Evolutionary conservation across 805 yeast genomes (phyloP), one percentile per base, ranked within the genome.

Genomic region (Torulaspora franciscae): DNA sequence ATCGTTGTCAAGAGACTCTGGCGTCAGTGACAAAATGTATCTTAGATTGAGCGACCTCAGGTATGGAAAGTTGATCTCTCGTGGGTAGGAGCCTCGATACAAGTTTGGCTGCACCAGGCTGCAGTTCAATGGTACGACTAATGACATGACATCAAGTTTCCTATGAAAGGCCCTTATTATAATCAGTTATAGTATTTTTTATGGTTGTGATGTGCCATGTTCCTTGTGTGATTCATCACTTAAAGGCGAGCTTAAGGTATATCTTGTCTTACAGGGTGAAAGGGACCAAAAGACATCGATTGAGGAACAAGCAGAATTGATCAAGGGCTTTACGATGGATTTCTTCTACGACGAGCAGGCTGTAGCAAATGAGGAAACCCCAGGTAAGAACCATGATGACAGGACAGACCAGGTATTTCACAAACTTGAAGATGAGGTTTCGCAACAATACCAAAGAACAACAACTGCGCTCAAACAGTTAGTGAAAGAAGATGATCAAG

Each of bases 71-170:
- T 88, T 90, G 45, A 81, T 74, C 37, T 80, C 79, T 42, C 93
- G 74, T 1, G 98, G 98, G 55, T 85, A 86, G 1, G 95, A 83
- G 0, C 98, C 98, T 37, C 98, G 68, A 57, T 81, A 85, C 3
- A 91, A 67, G 39, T 75, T 71, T 1, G 84, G 79, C 55, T 83
- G 86, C 2, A 90, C 78, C 11, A 79, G 71, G 40, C 81, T 79
- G 64, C 84, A 93, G 47, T 88, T 73, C 48, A 90, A 70, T 2
- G 99, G 98, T 0, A 96, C 87, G 0, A 81, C 81, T 40, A 58
- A 33, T 4, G 63, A 51, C 46, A 42, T 48, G 1, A 4, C 22
- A 19, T 19, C 22, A 19, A 19, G 5, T 19, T 19, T 19, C 5
- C 5, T 19, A 19, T 19, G 22, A 5, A 19, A 19, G 5, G 22